A percentile compares a stretch with the other conserved stretches of the same genome.
Evolutionary conservation across 805 yeast species (phyloP).

Genomic region (Candida taoyuanica): DNA sequence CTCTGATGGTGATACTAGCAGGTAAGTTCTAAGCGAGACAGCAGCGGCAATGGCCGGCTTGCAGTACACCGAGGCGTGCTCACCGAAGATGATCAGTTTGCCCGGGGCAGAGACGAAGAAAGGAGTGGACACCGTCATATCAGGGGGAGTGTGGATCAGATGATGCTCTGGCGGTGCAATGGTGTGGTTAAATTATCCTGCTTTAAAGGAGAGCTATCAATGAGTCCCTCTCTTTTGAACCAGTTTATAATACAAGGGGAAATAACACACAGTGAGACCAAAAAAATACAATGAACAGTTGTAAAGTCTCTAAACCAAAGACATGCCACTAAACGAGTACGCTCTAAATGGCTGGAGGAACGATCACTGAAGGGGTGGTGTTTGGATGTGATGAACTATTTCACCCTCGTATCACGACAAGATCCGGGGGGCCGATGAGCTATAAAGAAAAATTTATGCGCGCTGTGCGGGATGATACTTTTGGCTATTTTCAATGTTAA

Average conservation of each 20-base stretch:
- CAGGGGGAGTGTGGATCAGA: not conserved
- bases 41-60: slow-evolving; percentile 97
- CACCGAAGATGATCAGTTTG: slow-evolving; percentile 92
- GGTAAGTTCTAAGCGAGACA: slow-evolving; percentile 76
- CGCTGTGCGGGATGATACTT: not conserved
- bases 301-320: too few species aligned
- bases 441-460: slow-evolving; percentile 1
- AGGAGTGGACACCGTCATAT: slow-evolving; percentile 32
- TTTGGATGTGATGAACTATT: too few species aligned
- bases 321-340: too few species aligned
- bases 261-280: too few species aligned
- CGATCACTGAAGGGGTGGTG: too few species aligned
- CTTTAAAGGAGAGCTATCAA: too few species aligned
- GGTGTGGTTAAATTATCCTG: too few species aligned
- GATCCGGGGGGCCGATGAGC: slow-evolving; percentile 11
- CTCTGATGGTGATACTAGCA: slow-evolving; percentile 51
- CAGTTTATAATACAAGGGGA: too few species aligned
- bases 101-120: slow-evolving; percentile 93
- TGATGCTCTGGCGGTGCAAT: not conserved
- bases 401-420: not conserved
- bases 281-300: too few species aligned
- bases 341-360: too few species aligned
- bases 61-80: slow-evolving; percentile 91
- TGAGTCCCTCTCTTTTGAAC: too few species aligned
- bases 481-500: too few species aligned